These are phyloP conservation scores for Terana coerulea DNA, from an alignment of 768 basidiomycete genomes.

Conservation along the genomic window DNA sequence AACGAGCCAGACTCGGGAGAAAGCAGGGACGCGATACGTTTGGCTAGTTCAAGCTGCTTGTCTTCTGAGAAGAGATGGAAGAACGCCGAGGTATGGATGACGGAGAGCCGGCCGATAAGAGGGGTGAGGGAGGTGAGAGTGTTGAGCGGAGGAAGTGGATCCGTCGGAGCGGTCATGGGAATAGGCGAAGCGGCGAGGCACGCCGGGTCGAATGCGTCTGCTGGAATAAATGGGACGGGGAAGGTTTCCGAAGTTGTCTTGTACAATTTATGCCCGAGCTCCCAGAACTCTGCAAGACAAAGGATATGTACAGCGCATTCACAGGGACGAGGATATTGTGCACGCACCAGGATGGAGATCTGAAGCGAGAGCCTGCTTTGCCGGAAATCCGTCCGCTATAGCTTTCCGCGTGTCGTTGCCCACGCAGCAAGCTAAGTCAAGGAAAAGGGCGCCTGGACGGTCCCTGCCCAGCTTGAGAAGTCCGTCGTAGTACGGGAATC, in stretches of 20 bases:
- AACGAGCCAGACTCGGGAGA: conserved; percentile 40
- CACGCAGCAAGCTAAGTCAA: conserved; percentile 46
- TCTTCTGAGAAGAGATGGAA: conserved; percentile 47
- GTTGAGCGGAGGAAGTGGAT: conserved; percentile 21
- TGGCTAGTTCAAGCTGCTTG: conserved; percentile 38
- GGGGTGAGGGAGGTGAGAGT: conserved; percentile 36
- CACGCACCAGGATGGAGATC: conserved; percentile 35
- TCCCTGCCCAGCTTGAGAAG: conserved; percentile 35
- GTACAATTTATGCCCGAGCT: conserved; percentile 59
- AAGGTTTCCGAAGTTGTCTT: conserved; percentile 46
- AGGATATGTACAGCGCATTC: neutral
- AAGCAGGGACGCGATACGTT: conserved; percentile 38
- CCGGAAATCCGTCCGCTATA: conserved; percentile 40
- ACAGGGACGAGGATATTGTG: neutral
- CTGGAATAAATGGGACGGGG: conserved; percentile 51
- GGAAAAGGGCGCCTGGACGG: conserved; percentile 33
- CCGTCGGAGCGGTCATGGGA: neutral
- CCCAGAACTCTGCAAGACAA: conserved; percentile 48
- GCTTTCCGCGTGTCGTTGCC: conserved; percentile 41
- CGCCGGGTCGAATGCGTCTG: conserved; percentile 47
- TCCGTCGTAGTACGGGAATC: conserved; percentile 22
- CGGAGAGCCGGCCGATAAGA: conserved; percentile 43
- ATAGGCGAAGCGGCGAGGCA: conserved; percentile 30
- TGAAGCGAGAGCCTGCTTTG: conserved; percentile 34
- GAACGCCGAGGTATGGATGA: conserved; percentile 47